phyloP scores from a whole-genome alignment of 1,284 basidiomycete species.

The Rhodotorula sp. region DNA sequence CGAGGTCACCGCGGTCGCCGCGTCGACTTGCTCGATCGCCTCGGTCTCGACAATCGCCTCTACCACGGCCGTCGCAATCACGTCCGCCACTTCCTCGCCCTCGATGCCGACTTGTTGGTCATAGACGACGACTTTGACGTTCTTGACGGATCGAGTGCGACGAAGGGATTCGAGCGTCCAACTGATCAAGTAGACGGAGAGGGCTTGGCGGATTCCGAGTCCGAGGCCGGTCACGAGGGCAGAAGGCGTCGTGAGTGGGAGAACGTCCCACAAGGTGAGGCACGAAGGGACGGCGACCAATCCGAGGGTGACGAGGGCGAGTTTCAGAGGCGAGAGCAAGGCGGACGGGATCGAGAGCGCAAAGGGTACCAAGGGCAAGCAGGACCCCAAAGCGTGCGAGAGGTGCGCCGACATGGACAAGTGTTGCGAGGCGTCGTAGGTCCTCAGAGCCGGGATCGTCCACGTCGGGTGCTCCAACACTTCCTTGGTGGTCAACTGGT shows the following conservation, averaged over 20 bases:
- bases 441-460: conserved; percentile 36
- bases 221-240: conserved; percentile 22
- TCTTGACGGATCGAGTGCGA: not conserved
- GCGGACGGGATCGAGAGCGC: conserved; percentile 18
- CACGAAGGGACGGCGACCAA: conserved; percentile 26
- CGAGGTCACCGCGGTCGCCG: not conserved
- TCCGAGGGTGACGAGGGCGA: conserved; percentile 9
- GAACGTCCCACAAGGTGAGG: conserved; percentile 36
- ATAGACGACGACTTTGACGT: not conserved
- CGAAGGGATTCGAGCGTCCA: conserved; percentile 14
- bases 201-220: conserved; percentile 14
- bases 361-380: conserved; percentile 22
- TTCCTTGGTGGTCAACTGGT: conserved; percentile 26
- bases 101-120: not conserved
- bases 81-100: not conserved
- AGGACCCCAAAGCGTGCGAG: conserved; percentile 29
- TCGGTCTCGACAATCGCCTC: not conserved
- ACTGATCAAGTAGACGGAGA: not conserved
- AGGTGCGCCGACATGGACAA: conserved; percentile 37
- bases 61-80: conserved; percentile 1
- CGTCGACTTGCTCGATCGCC: conserved; percentile 4
- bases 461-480: conserved; percentile 39
- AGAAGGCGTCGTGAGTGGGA: conserved; percentile 30
- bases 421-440: conserved; percentile 20
- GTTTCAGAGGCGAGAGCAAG: conserved; percentile 6